Evolutionary conservation across 768 basidiomycete genomes (phyloP).

Genomic region (Termitomyces bulborhizus): DNA sequence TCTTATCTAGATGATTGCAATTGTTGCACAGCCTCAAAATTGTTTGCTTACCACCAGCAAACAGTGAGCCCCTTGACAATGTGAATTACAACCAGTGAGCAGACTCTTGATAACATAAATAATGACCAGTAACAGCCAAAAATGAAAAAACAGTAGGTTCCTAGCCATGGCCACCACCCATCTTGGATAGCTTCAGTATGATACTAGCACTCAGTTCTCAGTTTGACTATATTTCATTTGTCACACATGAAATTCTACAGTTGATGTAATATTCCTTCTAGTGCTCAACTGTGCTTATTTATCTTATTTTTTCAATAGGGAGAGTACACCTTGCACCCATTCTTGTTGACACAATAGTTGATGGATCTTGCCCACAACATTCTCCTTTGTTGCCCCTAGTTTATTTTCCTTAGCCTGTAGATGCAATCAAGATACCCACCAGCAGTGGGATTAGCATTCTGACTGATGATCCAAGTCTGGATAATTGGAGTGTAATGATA

Average conservation of each 20-base stretch:
- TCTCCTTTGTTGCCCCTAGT: constrained; percentile 18
- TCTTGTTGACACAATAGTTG: constrained; percentile 16
- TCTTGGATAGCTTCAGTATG: constrained; percentile 18
- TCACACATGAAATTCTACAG: constrained; percentile 23
- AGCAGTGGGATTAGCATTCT: constrained; percentile 61
- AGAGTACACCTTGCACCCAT: constrained; percentile 10
- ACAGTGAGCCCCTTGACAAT: too few species aligned
- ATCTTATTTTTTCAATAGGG: constrained; percentile 12
- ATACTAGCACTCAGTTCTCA: constrained; percentile 19
- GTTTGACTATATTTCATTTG: constrained; percentile 21
- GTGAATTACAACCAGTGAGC: too few species aligned
- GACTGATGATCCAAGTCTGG: constrained; percentile 38
- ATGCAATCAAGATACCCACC: constrained; percentile 65
- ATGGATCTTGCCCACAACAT: constrained; percentile 12
- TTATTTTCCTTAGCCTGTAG: constrained; percentile 63
- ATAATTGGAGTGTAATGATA: constrained; percentile 34
- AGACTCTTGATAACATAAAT: constrained; percentile 1
- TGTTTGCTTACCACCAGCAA: constrained; percentile 7
- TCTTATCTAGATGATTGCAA: constrained; percentile 3
- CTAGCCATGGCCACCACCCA: constrained; percentile 64
- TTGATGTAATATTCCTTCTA: constrained; percentile 5
- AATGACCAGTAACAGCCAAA: constrained; percentile 17
- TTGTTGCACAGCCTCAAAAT: neutral
- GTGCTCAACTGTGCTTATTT: constrained; percentile 10
- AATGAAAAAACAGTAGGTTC: constrained; percentile 74